Evolutionary conservation across 305 asterid genomes (phyloP).

Genomic region (Solanum aculeatissimum): DNA sequence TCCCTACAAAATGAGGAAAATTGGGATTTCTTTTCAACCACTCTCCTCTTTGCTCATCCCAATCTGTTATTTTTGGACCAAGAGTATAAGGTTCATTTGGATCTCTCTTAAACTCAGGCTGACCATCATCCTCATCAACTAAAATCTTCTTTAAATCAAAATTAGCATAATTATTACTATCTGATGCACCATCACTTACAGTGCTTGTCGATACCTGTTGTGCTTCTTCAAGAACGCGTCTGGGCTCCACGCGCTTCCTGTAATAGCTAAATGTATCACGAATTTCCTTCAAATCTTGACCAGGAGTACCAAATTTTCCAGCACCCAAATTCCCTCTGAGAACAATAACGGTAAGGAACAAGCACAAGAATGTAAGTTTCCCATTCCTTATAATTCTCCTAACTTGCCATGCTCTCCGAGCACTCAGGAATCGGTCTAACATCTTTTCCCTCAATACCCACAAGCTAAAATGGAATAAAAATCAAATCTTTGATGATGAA

Average conservation of each 20-base stretch:
- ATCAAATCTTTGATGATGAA: neutral
- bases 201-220: conserved; percentile 2
- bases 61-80: conserved; percentile 64
- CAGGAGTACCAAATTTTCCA: conserved; percentile 69
- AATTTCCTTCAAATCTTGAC: conserved; percentile 53
- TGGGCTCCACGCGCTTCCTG: conserved; percentile 55
- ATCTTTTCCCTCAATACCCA: conserved; percentile 8
- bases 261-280: conserved; percentile 48
- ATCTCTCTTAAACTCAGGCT: conserved; percentile 39
- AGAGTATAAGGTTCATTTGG: conserved; percentile 43
- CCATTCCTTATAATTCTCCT: conserved; percentile 47
- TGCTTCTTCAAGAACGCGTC: conserved; percentile 64
- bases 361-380: conserved; percentile 59
- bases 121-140: conserved; percentile 59
- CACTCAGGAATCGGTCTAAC: conserved; percentile 48
- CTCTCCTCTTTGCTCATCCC: conserved; percentile 65
- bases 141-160: conserved; percentile 46
- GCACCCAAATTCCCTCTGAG: conserved; percentile 59
- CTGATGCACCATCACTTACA: neutral
- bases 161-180: conserved; percentile 27
- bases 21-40: conserved; percentile 51
- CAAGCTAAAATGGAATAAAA: neutral
- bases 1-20: conserved; percentile 35
- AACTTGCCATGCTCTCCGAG: conserved; percentile 44
- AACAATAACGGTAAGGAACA: conserved; percentile 52